A percentile compares a stretch with the other conserved stretches of the same genome.
Evolutionary conservation across 352 stramenopile species (phyloP).

Genomic region (Pelagophyceae sp.): DNA sequence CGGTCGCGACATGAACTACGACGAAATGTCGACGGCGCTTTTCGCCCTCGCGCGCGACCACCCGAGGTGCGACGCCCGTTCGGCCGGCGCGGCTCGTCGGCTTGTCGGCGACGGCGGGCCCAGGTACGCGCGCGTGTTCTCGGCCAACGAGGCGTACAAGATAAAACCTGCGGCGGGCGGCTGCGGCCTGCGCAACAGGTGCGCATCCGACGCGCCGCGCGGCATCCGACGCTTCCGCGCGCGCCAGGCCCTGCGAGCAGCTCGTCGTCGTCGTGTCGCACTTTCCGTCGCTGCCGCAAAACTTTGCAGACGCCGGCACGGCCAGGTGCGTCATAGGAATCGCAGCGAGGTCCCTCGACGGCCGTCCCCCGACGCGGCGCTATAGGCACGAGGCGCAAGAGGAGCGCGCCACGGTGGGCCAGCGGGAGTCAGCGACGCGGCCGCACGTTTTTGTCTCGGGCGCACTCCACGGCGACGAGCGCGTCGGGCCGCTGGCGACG

Average conservation of each 20-base stretch:
- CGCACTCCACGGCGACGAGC: constrained; percentile 89
- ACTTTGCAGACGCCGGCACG: neutral
- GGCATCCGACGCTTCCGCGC: too few relatives aligned
- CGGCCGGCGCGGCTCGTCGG: neutral
- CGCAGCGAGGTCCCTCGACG: neutral
- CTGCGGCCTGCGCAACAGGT: neutral
- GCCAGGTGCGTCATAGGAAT: neutral
- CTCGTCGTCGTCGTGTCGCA: constrained; percentile 1
- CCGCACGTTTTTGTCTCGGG: constrained; percentile 90
- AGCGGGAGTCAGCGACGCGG: neutral
- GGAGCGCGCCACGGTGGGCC: neutral
- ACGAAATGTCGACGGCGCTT: neutral
- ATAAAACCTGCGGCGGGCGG: neutral
- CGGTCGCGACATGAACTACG: neutral
- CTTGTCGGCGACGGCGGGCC: neutral
- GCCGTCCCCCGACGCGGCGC: neutral
- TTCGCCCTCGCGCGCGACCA: neutral
- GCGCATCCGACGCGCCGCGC: too few relatives aligned
- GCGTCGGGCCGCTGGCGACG: constrained; percentile 71
- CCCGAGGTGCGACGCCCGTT: neutral
- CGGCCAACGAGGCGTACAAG: neutral
- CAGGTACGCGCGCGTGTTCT: neutral
- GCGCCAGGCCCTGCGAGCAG: neutral
- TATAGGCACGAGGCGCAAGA: neutral
- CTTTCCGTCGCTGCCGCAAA: neutral